Percentiles rank a stretch among this genome's conserved stretches.
Conservation (phyloP, 495 filamentous ascomycete species). For the Neurospora pannonica region DNA sequence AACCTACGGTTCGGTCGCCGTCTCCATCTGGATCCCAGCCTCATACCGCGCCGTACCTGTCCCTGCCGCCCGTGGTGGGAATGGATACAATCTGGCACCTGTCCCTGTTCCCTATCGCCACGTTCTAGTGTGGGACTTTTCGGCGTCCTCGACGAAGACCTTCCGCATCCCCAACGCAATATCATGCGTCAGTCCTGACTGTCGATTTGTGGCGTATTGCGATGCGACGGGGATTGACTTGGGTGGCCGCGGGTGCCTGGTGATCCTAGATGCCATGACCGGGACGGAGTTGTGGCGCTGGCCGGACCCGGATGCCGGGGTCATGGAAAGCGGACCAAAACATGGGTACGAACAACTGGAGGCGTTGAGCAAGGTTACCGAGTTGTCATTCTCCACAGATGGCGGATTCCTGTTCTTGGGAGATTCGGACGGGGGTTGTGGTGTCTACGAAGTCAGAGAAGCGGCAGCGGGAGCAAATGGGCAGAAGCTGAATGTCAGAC, state of each 20-base stretch:
- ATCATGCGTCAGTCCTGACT: slow-evolving; percentile 26
- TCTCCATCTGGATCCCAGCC: slow-evolving; percentile 30
- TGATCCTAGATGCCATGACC: slow-evolving; percentile 24
- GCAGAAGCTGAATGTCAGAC: not conserved
- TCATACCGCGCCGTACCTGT: slow-evolving; percentile 23
- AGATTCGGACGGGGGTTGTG: slow-evolving; percentile 16
- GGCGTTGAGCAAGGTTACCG: slow-evolving; percentile 18
- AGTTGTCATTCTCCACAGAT: slow-evolving; percentile 24
- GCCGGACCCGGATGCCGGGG: slow-evolving; percentile 15
- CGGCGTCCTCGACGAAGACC: slow-evolving; percentile 19
- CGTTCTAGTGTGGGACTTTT: slow-evolving; percentile 28
- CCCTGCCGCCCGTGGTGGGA: slow-evolving; percentile 14
- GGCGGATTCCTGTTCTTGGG: slow-evolving; percentile 25
- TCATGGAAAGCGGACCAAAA: slow-evolving; percentile 6
- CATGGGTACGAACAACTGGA: slow-evolving; percentile 18
- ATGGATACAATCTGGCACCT: slow-evolving; percentile 21
- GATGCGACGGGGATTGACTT: slow-evolving; percentile 17
- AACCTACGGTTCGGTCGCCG: slow-evolving; percentile 23
- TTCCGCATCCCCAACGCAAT: slow-evolving; percentile 27
- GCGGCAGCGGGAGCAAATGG: not conserved
- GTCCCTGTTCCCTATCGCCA: slow-evolving; percentile 19
- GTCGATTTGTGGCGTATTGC: slow-evolving; percentile 26
- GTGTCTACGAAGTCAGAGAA: slow-evolving; percentile 24
- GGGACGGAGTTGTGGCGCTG: slow-evolving; percentile 24
- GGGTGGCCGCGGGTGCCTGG: slow-evolving; percentile 21